These are phyloP conservation scores for Tripterygium wilfordii DNA, from an alignment of 177 flowering plant genomes.

Conservation along the genomic window DNA sequence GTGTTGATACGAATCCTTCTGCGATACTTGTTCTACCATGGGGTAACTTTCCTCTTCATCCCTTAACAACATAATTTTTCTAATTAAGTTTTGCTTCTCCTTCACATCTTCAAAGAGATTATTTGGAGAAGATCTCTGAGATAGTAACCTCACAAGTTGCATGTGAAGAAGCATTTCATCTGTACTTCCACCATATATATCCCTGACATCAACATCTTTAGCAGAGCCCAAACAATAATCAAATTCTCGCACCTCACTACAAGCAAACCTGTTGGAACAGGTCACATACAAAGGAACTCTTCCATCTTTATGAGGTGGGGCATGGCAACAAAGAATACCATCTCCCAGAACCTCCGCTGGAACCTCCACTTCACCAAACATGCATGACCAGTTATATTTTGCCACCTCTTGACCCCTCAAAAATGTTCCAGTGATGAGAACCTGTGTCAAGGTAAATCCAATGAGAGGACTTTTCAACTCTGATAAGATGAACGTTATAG, in stretches of 20 bases:
- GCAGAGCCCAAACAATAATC: slow-evolving; percentile 40
- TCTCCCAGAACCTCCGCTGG: slow-evolving; percentile 72
- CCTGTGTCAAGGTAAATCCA: slow-evolving; percentile 30
- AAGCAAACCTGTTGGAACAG: slow-evolving; percentile 84
- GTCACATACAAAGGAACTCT: slow-evolving; percentile 81
- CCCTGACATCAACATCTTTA: slow-evolving; percentile 30
- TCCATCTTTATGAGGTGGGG: slow-evolving; percentile 61
- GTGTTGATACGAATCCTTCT: slow-evolving; percentile 29
- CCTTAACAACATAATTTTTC: slow-evolving; percentile 45
- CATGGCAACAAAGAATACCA: slow-evolving; percentile 73
- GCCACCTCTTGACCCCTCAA: slow-evolving; percentile 40
- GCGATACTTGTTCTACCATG: slow-evolving; percentile 31
- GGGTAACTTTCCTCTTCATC: slow-evolving; percentile 51
- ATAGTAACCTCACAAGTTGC: slow-evolving; percentile 57
- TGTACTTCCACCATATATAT: slow-evolving; percentile 22
- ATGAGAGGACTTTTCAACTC: background rate
- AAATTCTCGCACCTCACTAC: slow-evolving; percentile 96
- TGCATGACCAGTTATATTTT: slow-evolving; percentile 73
- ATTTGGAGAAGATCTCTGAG: slow-evolving; percentile 27
- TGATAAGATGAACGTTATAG: too few relatives aligned
- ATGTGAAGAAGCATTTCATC: slow-evolving; percentile 35
- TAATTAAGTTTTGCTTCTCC: slow-evolving; percentile 29
- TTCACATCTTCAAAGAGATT: background rate
- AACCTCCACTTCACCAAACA: slow-evolving; percentile 99
- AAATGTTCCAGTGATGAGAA: slow-evolving; percentile 69